Conservation (phyloP, 176 grass and related monocot genomes). For the Thalia dealbata region DNA sequence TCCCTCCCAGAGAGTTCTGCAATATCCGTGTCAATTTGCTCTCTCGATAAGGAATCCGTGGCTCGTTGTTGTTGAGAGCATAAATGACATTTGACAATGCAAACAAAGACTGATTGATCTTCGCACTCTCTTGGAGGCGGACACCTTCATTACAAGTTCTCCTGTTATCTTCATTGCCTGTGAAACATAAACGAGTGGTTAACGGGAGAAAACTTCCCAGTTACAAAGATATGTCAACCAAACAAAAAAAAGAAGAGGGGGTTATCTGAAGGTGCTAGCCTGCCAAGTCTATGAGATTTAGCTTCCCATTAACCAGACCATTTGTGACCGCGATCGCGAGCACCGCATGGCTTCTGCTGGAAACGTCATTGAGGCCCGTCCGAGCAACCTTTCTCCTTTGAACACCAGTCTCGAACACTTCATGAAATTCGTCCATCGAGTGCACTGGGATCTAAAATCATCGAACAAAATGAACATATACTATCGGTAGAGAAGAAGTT, state of each 20-base stretch:
- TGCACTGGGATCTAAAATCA: conserved; percentile 39
- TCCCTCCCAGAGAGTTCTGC: conserved; percentile 80
- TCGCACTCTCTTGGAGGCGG: conserved; percentile 75
- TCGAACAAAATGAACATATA: background rate
- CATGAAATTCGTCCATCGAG: conserved; percentile 67
- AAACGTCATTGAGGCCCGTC: conserved; percentile 63
- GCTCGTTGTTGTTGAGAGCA: conserved; percentile 66
- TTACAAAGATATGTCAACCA: background rate
- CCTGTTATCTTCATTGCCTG: conserved; percentile 85
- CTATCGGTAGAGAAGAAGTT: background rate
- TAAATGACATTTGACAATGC: conserved; percentile 85
- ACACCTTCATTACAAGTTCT: conserved; percentile 69
- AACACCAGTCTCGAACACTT: conserved; percentile 58
- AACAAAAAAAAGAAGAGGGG: background rate
- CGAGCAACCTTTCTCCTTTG: conserved; percentile 78
- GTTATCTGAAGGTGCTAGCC: conserved; percentile 29
- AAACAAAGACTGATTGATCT: conserved; percentile 88
- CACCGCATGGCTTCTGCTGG: conserved; percentile 79
- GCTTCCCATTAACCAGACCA: conserved; percentile 58
- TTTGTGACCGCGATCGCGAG: conserved; percentile 40
- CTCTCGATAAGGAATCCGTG: conserved; percentile 65
- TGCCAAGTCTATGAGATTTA: conserved; percentile 90
- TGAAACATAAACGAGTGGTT: background rate
- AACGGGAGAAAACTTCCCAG: conserved; percentile 8
- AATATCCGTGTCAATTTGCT: conserved; percentile 88